Evolutionary conservation across 1,139 yeast genomes (phyloP).

Genomic region (Suhomyces kunorum): DNA sequence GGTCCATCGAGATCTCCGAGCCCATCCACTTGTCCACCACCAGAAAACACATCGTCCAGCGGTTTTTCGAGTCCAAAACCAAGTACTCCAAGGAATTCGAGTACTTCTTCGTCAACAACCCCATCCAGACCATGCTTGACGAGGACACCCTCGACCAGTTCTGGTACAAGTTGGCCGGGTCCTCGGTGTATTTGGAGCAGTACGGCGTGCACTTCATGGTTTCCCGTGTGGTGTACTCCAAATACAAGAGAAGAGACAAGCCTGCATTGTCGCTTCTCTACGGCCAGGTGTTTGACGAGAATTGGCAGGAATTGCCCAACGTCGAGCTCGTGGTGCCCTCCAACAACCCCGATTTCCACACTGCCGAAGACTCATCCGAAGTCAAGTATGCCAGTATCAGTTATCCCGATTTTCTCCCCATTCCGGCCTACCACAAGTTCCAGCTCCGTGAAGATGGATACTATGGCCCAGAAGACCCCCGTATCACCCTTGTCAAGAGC

Average conservation of each 20-base stretch:
- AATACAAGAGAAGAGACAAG: constrained; percentile 29
- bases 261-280: constrained; percentile 41
- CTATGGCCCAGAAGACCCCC: constrained; percentile 49
- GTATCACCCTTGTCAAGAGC: constrained; percentile 36
- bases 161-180: constrained; percentile 43
- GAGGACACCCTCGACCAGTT: constrained; percentile 30
- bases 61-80: constrained; percentile 11
- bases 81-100: constrained; percentile 14
- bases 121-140: constrained; percentile 20
- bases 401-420: constrained; percentile 35
- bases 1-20: constrained; percentile 10
- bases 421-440: constrained; percentile 36
- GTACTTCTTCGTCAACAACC: constrained; percentile 16
- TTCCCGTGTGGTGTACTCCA: constrained; percentile 35
- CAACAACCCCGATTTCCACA: constrained; percentile 12
- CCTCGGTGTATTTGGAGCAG: constrained; percentile 42
- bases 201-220: constrained; percentile 43
- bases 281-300: constrained; percentile 45
- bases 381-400: constrained; percentile 16
- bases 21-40: constrained; percentile 11
- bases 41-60: constrained; percentile 11
- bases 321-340: constrained; percentile 37
- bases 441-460: constrained; percentile 22
- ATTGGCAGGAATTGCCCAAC: constrained; percentile 48
- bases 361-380: not conserved